These are phyloP conservation scores for Gossypium arboreum DNA, from an alignment of 345 rosid species.

Conservation along the genomic window DNA sequence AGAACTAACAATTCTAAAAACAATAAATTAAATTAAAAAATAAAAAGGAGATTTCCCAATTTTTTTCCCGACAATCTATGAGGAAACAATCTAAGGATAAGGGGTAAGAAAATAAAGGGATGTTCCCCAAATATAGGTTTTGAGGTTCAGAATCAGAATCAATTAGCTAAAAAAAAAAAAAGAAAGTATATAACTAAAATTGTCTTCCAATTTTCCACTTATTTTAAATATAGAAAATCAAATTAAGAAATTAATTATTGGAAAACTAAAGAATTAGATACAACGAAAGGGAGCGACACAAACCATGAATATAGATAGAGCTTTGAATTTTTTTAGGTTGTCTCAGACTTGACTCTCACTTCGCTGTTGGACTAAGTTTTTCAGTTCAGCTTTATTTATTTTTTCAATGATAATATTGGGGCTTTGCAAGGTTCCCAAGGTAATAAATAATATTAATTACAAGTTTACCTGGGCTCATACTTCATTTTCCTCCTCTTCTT, in stretches of 20 bases:
- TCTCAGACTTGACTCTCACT: not conserved
- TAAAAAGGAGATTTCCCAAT: constrained; percentile 1
- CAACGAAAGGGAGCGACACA: not conserved
- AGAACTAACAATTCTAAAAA: not conserved
- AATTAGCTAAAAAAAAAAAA: constrained; percentile 1
- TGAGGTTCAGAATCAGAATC: constrained; percentile 23
- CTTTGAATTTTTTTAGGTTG: not conserved
- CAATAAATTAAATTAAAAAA: not conserved
- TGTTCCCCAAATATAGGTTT: constrained; percentile 40
- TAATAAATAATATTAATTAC: too few species aligned
- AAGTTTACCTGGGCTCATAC: not conserved
- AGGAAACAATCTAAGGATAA: not conserved
- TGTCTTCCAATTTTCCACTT: not conserved
- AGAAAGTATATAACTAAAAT: constrained; percentile 13
- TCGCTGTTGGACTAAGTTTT: not conserved
- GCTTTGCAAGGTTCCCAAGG: not conserved
- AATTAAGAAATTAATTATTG: not conserved
- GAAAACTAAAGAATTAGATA: not conserved
- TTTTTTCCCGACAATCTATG: constrained; percentile 18
- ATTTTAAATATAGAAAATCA: not conserved
- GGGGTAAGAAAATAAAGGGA: not conserved
- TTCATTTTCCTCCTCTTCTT: not conserved
- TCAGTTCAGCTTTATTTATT: not conserved
- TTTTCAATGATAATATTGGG: not conserved
- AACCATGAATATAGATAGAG: not conserved